These are phyloP conservation scores for Mentha longifolia DNA, from an alignment of 257 asterid genomes.

Conservation along the genomic window DNA sequence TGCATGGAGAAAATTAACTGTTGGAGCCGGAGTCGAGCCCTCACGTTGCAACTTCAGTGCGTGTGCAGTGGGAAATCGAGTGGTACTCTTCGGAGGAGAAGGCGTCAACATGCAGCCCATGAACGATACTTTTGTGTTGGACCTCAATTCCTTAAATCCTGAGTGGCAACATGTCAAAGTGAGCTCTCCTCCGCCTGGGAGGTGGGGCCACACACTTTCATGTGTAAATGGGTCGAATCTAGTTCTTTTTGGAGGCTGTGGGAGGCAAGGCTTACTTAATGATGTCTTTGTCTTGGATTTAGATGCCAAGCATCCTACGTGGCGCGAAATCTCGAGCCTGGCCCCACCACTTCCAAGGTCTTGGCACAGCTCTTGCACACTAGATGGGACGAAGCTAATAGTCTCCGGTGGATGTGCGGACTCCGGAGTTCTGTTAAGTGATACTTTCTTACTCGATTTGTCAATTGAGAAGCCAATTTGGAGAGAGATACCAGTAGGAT, in stretches of 20 bases:
- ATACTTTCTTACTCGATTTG: slow-evolving; percentile 82
- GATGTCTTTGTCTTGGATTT: slow-evolving; percentile 90
- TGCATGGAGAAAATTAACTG: slow-evolving; percentile 86
- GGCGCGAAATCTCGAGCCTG: slow-evolving; percentile 93
- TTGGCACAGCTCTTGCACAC: slow-evolving; percentile 98
- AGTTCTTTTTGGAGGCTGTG: slow-evolving; percentile 93
- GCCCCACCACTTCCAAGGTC: slow-evolving; percentile 98
- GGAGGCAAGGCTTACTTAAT: slow-evolving; percentile 88
- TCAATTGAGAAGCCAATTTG: slow-evolving; percentile 81
- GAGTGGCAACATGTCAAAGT: slow-evolving; percentile 87
- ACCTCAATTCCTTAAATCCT: slow-evolving; percentile 73
- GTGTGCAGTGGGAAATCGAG: slow-evolving; percentile 93
- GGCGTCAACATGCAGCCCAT: slow-evolving; percentile 97
- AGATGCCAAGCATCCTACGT: slow-evolving; percentile 82
- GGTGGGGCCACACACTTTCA: slow-evolving; percentile 98
- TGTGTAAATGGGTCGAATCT: slow-evolving; percentile 89
- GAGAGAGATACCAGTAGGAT: slow-evolving; percentile 86
- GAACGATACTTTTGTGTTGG: slow-evolving; percentile 91
- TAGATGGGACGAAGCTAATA: slow-evolving; percentile 88
- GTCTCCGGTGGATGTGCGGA: slow-evolving; percentile 98
- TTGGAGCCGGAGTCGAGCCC: slow-evolving; percentile 89
- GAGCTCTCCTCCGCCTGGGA: slow-evolving; percentile 92
- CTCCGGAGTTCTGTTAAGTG: slow-evolving; percentile 88
- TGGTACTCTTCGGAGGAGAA: slow-evolving; percentile 94
- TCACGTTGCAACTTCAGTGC: slow-evolving; percentile 98